Conservation (phyloP, 768 basidiomycete genomes). For the Austroboletus festivus region DNA sequence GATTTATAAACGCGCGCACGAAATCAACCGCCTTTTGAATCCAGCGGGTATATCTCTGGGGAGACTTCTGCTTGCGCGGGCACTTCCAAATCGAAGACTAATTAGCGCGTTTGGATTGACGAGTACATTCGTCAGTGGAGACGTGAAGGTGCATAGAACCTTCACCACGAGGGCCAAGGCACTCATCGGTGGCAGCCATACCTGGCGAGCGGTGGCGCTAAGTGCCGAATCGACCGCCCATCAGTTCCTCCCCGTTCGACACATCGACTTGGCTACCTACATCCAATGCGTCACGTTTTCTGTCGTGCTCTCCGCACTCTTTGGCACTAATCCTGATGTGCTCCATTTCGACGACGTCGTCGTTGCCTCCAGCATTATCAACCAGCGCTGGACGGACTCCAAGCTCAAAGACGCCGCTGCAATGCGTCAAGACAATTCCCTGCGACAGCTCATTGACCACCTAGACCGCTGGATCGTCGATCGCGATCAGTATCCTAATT, state of each 20-base stretch:
- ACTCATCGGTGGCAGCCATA: constrained; percentile 10
- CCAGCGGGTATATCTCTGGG: constrained; percentile 12
- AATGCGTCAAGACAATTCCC: constrained; percentile 20
- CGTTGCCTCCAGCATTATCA: constrained; percentile 41
- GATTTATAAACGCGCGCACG: not conserved
- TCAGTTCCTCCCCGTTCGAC: constrained; percentile 11
- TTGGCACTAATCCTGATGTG: constrained; percentile 25
- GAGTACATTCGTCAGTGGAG: constrained; percentile 51
- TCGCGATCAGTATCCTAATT: constrained; percentile 26
- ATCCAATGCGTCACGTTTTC: constrained; percentile 44
- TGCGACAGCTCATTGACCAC: constrained; percentile 34
- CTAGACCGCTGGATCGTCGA: constrained; percentile 36
- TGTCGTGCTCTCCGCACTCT: constrained; percentile 42
- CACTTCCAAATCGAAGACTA: constrained; percentile 23
- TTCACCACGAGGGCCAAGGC: constrained; percentile 25
- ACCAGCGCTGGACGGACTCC: constrained; percentile 23
- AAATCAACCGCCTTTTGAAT: constrained; percentile 14
- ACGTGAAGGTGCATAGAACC: constrained; percentile 27
- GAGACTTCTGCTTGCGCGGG: constrained; percentile 17
- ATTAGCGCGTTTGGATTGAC: constrained; percentile 31
- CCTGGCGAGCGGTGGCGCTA: constrained; percentile 15
- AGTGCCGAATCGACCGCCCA: constrained; percentile 13
- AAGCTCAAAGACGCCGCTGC: constrained; percentile 11
- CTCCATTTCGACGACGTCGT: constrained; percentile 37
- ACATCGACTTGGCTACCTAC: constrained; percentile 35